phyloP scores from a whole-genome alignment of 2,329 filamentous ascomycete species.

The Diaporthe destruens region DNA sequence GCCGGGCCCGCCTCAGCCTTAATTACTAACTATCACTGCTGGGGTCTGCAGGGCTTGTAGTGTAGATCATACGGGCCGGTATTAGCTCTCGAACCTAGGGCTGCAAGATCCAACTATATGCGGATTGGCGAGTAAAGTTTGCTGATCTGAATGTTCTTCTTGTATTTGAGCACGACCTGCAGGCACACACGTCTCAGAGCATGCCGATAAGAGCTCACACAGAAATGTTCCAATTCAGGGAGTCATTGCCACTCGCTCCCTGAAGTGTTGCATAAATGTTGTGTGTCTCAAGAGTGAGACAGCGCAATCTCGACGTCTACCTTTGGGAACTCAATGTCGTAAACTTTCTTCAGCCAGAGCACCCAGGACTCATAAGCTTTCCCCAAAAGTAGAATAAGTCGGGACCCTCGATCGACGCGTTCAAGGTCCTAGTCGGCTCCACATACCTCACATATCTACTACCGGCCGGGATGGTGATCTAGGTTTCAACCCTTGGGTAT shows the following conservation, averaged over 20 bases:
- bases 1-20: slow-evolving; percentile 20
- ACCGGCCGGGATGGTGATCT: not conserved
- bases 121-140: slow-evolving; percentile 3
- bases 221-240: not conserved
- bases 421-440: not conserved
- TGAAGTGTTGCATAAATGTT: not conserved
- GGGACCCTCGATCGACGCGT: not conserved
- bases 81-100: not conserved
- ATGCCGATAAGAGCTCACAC: not conserved
- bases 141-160: slow-evolving; percentile 12
- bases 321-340: not conserved
- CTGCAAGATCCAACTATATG: not conserved
- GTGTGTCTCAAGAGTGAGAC: slow-evolving; percentile 19
- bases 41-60: not conserved
- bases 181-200: slow-evolving; percentile 8
- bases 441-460: not conserved
- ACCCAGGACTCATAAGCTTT: not conserved
- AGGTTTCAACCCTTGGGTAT: not conserved
- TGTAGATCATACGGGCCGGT: not conserved
- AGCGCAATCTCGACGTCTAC: not conserved
- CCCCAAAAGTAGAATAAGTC: slow-evolving; percentile 1
- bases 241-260: not conserved
- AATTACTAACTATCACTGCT: too few relatives aligned
- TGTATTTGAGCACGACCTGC: not conserved
- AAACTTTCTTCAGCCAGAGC: not conserved